Percentiles rank a stretch among this genome's conserved stretches.
phyloP scores from a whole-genome alignment of 768 basidiomycete genomes.

The Lyophyllum shimeji region DNA sequence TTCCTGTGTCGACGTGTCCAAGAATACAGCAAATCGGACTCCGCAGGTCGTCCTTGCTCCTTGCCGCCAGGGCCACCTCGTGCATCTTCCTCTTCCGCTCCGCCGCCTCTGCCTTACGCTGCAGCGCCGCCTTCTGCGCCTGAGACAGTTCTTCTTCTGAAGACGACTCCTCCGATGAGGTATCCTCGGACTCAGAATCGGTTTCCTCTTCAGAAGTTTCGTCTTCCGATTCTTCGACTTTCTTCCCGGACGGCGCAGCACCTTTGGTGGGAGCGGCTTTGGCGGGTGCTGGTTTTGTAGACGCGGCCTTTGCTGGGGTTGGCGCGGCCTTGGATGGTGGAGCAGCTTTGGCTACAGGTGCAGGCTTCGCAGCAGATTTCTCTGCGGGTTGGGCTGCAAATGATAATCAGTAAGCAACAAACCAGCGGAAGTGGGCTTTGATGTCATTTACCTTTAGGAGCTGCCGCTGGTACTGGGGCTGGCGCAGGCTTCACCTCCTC shows the following conservation, averaged over 20 bases:
- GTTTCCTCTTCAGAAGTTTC: conserved; percentile 39
- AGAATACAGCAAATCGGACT: conserved; percentile 99
- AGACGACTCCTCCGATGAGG: conserved; percentile 41
- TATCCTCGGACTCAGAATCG: background rate
- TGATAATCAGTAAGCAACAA: background rate
- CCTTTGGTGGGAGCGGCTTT: conserved; percentile 14
- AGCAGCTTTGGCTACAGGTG: conserved; percentile 22
- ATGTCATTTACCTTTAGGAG: no score
- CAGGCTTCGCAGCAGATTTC: conserved; percentile 23
- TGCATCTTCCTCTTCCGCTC: conserved; percentile 76
- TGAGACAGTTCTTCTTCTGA: conserved; percentile 69
- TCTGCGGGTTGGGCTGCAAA: conserved; percentile 11
- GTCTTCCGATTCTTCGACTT: conserved; percentile 32
- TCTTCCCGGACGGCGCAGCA: background rate
- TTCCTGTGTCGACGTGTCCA: conserved; percentile 99
- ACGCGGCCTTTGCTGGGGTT: conserved; percentile 6
- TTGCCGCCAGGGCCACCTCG: conserved; percentile 81
- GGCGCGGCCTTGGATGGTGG: conserved; percentile 20
- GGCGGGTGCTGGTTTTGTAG: conserved; percentile 19
- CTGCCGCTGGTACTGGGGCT: no score
- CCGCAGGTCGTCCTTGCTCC: conserved; percentile 87
- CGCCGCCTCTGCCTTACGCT: conserved; percentile 83
- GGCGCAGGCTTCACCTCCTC: conserved; percentile 30
- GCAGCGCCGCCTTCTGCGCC: conserved; percentile 63
- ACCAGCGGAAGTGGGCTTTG: background rate